These are phyloP conservation scores for Poa pratensis DNA, from an alignment of 176 grass and related monocot genomes.

Conservation along the genomic window DNA sequence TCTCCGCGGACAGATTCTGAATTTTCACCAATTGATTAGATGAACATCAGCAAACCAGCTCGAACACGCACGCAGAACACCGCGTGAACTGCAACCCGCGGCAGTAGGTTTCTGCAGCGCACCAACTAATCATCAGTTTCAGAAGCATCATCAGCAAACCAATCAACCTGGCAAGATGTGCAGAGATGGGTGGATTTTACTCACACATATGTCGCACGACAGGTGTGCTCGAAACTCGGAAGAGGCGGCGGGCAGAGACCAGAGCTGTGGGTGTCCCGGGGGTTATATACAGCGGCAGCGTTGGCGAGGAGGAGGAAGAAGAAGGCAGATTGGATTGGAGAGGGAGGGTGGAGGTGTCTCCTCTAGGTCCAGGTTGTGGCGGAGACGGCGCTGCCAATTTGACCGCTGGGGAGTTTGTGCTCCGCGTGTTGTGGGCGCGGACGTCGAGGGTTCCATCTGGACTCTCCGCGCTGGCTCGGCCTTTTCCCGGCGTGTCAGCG, in stretches of 20 bases:
- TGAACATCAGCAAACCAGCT: constrained; percentile 64
- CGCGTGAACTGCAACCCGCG: not conserved
- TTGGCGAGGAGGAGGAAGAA: not conserved
- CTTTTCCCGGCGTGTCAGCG: not conserved
- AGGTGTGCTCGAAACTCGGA: not conserved
- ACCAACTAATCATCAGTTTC: not conserved
- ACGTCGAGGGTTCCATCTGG: constrained; percentile 25
- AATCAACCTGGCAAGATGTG: not conserved
- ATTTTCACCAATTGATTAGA: constrained; percentile 22
- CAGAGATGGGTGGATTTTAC: not conserved
- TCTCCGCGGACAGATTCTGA: not conserved
- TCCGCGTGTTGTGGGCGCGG: constrained; percentile 19
- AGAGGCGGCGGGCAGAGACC: not conserved
- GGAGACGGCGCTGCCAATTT: constrained; percentile 26
- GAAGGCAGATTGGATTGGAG: not conserved
- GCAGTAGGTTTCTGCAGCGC: not conserved
- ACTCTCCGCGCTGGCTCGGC: not conserved
- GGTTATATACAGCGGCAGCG: not conserved
- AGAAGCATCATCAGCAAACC: not conserved
- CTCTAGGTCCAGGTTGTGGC: not conserved
- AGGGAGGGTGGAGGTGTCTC: not conserved
- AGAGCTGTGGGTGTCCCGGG: not conserved
- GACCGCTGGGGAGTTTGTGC: constrained; percentile 7
- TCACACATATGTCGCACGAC: not conserved
- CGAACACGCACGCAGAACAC: not conserved